Evolutionary conservation across 768 basidiomycete species (phyloP), one percentile per base, ranked within the genome.

Genomic region (Chiua virens): DNA sequence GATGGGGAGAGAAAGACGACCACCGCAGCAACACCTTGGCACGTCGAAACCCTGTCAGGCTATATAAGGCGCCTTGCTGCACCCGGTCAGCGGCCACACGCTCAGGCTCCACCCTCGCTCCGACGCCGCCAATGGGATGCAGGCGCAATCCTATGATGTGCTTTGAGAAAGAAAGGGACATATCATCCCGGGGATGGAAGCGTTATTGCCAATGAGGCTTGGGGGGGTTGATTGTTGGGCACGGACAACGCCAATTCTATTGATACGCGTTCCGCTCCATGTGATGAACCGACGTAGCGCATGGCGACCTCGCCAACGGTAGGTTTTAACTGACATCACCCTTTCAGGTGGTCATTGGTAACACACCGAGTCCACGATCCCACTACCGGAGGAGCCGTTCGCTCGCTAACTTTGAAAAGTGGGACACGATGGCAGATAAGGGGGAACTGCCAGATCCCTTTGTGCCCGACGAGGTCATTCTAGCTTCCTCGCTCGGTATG

Each of bases 91-190:
- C 18, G 32, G 36, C 25, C 41, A 21, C 40, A 32, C 35, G 42
- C 18, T n/a, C n/a, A n/a, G n/a, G 23, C 23, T 52, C 61, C 53
- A 57, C 61, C 51, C 42, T 60, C 45, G 32, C 61, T 63, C 61
- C 55, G 54, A 66, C 58, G 52, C 58, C 54, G 35, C 50, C 56
- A 52, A 60, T 53, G 13, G 40, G 43, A 6, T 39, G 5, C 36
- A 43, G 61, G 61, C 61, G 58, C 53, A 64, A 53, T 39, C 36
- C 25, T 17, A 2, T 39, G 18, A 18, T 32, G 20, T 22, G 25
- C 57, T 63, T 63, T 51, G 51, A 49, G 42, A 55, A 58, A 32
- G 41, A 28, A 43, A 37, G 42, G 18, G 10, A 39, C 44, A 37
- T 27, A 18, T 8, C 10, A 28, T 40, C 20, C 41, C 22, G n/a